Percentiles rank a stretch among this genome's conserved stretches.
phyloP scores from a whole-genome alignment of 108 stramenopile species.

The Schizochytrium sp. region DNA sequence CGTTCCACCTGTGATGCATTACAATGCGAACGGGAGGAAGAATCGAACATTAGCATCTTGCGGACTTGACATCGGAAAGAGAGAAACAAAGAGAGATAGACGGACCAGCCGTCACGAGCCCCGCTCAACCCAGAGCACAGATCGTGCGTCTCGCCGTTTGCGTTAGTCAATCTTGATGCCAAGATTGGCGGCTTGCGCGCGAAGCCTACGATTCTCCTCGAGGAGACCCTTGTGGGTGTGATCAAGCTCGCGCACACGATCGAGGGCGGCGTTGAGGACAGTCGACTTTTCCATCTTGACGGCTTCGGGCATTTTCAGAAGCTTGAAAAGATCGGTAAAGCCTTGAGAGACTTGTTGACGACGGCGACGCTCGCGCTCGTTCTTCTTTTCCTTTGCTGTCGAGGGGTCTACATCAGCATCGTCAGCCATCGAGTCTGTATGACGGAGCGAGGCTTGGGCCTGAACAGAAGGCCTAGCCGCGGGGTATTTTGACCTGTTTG shows the following conservation, averaged over 20 bases:
- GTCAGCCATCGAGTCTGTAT: background rate
- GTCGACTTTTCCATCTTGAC: constrained; percentile 12
- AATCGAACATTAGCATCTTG: no score
- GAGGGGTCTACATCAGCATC: background rate
- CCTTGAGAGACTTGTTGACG: background rate
- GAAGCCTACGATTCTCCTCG: background rate
- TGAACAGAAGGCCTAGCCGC: background rate
- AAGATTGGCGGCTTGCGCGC: background rate
- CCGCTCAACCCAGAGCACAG: no score
- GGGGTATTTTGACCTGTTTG: background rate
- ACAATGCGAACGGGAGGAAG: no score
- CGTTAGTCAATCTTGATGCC: background rate
- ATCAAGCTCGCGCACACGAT: background rate
- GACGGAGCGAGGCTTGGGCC: background rate
- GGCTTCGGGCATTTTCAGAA: background rate
- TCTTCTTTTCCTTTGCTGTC: constrained; percentile 3
- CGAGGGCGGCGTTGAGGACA: background rate
- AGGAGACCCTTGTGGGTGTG: background rate
- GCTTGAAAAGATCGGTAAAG: background rate
- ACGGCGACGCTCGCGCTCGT: constrained; percentile 1
- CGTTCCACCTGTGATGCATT: no score
- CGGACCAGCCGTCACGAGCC: no score
- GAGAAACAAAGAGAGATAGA: no score
- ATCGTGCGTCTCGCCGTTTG: no score
- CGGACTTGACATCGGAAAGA: no score